These are phyloP conservation scores for Schizothecium vesticola DNA, from an alignment of 495 filamentous ascomycete species.

Conservation along the genomic window DNA sequence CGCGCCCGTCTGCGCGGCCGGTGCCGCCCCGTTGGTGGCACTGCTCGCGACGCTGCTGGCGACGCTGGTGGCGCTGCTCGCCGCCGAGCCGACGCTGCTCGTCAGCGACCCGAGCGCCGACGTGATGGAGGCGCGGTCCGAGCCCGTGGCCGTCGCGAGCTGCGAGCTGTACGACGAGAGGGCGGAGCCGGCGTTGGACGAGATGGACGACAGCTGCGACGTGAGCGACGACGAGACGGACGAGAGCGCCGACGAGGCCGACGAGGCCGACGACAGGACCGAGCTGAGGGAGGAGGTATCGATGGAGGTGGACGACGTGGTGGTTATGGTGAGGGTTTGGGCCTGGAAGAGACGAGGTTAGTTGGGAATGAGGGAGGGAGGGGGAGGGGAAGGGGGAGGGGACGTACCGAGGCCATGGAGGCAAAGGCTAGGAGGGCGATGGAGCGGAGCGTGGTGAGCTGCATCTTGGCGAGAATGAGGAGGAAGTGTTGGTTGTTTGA, in stretches of 20 bases:
- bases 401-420: constrained; percentile 25
- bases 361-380: not conserved
- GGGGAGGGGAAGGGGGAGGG: not conserved
- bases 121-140: constrained; percentile 17
- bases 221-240: not conserved
- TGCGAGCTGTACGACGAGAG: constrained; percentile 10
- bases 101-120: constrained; percentile 16
- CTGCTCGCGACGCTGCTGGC: constrained; percentile 7
- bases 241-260: constrained; percentile 5
- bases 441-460: constrained; percentile 16
- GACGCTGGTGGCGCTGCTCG: constrained; percentile 12
- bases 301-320: constrained; percentile 4
- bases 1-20: constrained; percentile 29
- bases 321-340: constrained; percentile 14
- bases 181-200: not conserved
- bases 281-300: constrained; percentile 22
- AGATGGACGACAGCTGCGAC: constrained; percentile 10
- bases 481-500: not conserved
- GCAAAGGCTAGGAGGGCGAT: constrained; percentile 17
- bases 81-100: constrained; percentile 12
- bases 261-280: constrained; percentile 13
- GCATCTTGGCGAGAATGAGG: constrained; percentile 19
- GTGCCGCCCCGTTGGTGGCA: constrained; percentile 12
- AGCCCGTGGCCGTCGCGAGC: constrained; percentile 17
- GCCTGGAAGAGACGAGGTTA: constrained; percentile 19